Percentiles rank a stretch among this genome's conserved stretches.
These are phyloP conservation scores for Polygonum maritimum DNA, from an alignment of 148 eudicot genomes.

Conservation along the genomic window DNA sequence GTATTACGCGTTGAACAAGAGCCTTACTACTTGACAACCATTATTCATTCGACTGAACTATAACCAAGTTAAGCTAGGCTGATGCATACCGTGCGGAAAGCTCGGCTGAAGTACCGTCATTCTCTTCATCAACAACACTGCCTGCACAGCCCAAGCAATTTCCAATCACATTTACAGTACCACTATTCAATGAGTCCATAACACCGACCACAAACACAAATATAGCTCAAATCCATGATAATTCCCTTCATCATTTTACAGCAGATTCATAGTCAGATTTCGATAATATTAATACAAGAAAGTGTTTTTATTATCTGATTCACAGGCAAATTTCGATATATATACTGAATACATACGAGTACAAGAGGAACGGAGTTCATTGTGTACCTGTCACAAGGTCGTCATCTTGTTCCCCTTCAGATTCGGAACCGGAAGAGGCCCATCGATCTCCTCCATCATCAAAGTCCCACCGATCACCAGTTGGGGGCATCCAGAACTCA, in stretches of 20 bases:
- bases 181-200: not conserved
- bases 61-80: not conserved
- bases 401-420: conserved; percentile 36
- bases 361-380: not conserved
- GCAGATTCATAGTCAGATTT: not conserved
- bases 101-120: conserved; percentile 29
- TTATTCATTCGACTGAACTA: too few species aligned
- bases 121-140: conserved; percentile 25
- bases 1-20: not conserved
- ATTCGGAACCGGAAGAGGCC: conserved; percentile 64
- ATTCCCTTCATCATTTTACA: not conserved
- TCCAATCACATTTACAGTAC: not conserved
- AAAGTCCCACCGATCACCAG: conserved; percentile 75
- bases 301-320: too few species aligned
- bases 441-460: conserved; percentile 86
- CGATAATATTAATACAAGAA: too few species aligned
- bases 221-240: not conserved
- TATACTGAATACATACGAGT: not conserved
- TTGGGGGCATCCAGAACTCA: conserved; percentile 79
- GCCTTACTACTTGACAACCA: not conserved
- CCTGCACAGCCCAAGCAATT: not conserved
- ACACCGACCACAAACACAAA: not conserved
- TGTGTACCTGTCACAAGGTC: conserved; percentile 18
- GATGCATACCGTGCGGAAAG: conserved; percentile 47
- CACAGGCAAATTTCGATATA: not conserved